These are phyloP conservation scores for Phytophthora hybrid DNA, from an alignment of 352 stramenopile species.

Conservation along the genomic window DNA sequence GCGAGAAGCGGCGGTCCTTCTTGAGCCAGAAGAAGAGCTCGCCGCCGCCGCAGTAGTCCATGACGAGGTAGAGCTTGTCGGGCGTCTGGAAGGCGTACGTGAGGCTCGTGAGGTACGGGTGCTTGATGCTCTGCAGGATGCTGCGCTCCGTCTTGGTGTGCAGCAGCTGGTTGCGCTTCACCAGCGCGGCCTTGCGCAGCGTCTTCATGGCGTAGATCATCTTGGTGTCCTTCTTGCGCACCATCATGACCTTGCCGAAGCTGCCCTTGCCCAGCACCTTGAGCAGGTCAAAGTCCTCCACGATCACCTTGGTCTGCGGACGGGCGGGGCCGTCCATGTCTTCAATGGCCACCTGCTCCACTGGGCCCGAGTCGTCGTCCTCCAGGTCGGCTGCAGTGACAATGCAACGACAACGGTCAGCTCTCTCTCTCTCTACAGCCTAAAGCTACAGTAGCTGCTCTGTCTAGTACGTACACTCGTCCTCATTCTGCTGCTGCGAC, in stretches of 20 bases:
- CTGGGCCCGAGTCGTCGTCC: conserved; percentile 82
- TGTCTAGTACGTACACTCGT: conserved; percentile 64
- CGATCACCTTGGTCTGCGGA: conserved; percentile 84
- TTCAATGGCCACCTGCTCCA: conserved; percentile 85
- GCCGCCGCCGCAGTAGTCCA: conserved; percentile 95
- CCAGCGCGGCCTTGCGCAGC: conserved; percentile 92
- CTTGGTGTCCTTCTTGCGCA: conserved; percentile 94
- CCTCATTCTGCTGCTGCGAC: conserved; percentile 46
- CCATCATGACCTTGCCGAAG: conserved; percentile 97
- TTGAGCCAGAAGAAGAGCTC: conserved; percentile 97
- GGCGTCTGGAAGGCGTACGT: conserved; percentile 92
- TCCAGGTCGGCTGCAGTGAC: conserved; percentile 68
- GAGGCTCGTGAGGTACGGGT: conserved; percentile 91
- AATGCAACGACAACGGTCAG: conserved; percentile 23
- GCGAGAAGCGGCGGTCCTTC: conserved; percentile 93
- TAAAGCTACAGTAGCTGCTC: neutral
- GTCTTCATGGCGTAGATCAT: conserved; percentile 97
- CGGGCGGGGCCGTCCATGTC: conserved; percentile 75
- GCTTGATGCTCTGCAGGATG: conserved; percentile 94
- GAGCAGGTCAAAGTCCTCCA: conserved; percentile 94
- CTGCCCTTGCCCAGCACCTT: conserved; percentile 96
- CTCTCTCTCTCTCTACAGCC: too few relatives aligned
- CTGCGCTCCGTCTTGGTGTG: conserved; percentile 95
- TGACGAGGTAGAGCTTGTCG: conserved; percentile 95
- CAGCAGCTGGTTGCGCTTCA: conserved; percentile 95